Conservation (phyloP, 352 stramenopile genomes). For the Phytophthora colocasiae region DNA sequence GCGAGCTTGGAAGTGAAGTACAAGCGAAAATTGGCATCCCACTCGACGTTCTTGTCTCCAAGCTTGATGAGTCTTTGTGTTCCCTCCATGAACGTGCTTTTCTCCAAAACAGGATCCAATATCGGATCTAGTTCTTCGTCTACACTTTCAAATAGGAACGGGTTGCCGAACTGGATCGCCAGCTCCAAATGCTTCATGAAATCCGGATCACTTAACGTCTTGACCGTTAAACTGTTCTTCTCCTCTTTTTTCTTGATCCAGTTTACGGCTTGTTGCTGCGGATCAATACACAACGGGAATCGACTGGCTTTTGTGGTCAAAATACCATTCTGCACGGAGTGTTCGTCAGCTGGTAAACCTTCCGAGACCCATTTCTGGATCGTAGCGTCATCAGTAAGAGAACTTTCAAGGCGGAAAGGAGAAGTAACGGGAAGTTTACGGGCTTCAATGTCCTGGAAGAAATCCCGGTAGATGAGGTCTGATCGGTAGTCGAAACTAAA, state of each 20-base stretch:
- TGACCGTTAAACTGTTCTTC: conserved; percentile 93
- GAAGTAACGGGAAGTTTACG: conserved; percentile 86
- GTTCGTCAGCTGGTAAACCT: conserved; percentile 93
- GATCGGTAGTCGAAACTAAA: conserved; percentile 93
- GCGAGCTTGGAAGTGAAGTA: conserved; percentile 96
- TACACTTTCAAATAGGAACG: conserved; percentile 96
- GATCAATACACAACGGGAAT: conserved; percentile 96
- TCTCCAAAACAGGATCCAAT: conserved; percentile 94
- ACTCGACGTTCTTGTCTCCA: conserved; percentile 95
- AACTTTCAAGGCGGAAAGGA: conserved; percentile 90
- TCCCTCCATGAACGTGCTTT: conserved; percentile 93
- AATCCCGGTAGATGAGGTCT: conserved; percentile 90
- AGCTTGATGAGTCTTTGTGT: conserved; percentile 92
- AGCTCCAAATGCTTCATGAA: conserved; percentile 97
- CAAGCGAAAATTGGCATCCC: conserved; percentile 93
- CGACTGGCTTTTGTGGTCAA: conserved; percentile 94
- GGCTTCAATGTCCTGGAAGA: conserved; percentile 85
- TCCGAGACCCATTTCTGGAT: conserved; percentile 96
- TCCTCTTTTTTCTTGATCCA: conserved; percentile 98
- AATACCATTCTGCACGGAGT: conserved; percentile 97
- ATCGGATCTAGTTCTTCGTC: conserved; percentile 96
- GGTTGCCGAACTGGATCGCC: conserved; percentile 95
- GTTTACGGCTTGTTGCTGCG: conserved; percentile 95
- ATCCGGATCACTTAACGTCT: conserved; percentile 93
- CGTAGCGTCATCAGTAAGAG: conserved; percentile 93